Percentiles rank a stretch among this genome's conserved stretches.
Evolutionary conservation across 345 rosid species (phyloP).

Genomic region (Pelargonium nanum): DNA sequence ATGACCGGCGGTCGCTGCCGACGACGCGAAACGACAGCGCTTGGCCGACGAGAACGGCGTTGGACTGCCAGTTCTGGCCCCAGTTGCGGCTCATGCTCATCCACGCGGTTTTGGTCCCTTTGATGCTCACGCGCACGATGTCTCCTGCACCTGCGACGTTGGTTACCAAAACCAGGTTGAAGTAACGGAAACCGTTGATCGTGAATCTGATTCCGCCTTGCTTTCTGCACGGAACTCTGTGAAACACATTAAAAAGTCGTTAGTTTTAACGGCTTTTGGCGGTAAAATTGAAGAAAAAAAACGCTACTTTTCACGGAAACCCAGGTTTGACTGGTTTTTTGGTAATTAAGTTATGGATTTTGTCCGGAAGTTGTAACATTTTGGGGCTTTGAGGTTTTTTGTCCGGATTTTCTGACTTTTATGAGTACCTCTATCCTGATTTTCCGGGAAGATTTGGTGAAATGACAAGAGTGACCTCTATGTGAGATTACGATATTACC

Average conservation of each 20-base stretch:
- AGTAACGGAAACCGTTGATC: constrained; percentile 93
- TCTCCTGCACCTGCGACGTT: constrained; percentile 98
- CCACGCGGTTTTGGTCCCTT: constrained; percentile 71
- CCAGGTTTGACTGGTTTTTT: neutral
- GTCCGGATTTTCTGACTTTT: constrained; percentile 2
- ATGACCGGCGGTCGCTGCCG: constrained; percentile 66
- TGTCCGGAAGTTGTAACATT: neutral
- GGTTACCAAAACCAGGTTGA: constrained; percentile 71
- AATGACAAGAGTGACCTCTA: too few species aligned
- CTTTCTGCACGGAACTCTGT: constrained; percentile 85
- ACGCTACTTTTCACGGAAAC: too few species aligned
- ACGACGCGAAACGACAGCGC: constrained; percentile 75
- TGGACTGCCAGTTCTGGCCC: constrained; percentile 99
- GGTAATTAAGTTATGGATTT: neutral
- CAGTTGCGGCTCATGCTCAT: constrained; percentile 87
- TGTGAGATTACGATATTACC: too few species aligned
- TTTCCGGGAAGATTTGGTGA: constrained; percentile 9
- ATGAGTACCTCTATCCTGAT: constrained; percentile 6
- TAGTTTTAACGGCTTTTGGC: too few species aligned
- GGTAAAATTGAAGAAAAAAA: too few species aligned
- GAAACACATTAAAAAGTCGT: neutral
- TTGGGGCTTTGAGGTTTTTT: neutral
- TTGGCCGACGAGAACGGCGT: constrained; percentile 69
- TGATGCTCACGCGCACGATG: constrained; percentile 54
- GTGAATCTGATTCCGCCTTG: constrained; percentile 83